Percentiles rank a stretch among this genome's conserved stretches.
phyloP scores from a whole-genome alignment of 1,284 basidiomycete species.

The Tilletia caries region DNA sequence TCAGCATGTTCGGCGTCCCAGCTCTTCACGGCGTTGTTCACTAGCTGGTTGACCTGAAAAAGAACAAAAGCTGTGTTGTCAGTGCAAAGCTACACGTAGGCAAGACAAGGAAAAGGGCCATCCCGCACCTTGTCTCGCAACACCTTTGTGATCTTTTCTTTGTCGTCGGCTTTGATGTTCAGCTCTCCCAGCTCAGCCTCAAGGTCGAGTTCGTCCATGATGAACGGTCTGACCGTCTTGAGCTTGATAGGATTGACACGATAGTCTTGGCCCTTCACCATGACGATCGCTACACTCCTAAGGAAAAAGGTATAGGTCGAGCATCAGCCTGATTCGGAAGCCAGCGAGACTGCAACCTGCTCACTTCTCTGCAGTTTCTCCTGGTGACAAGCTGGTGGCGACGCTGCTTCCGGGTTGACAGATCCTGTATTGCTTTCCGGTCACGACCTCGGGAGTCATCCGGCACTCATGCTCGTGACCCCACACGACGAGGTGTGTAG shows the following conservation, averaged over 20 bases:
- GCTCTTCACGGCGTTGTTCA: conserved; percentile 68
- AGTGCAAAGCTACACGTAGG: neutral
- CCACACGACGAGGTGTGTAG: conserved; percentile 89
- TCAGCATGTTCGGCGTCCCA: conserved; percentile 70
- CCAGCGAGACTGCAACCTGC: conserved; percentile 5
- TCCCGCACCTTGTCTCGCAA: neutral
- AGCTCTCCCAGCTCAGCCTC: conserved; percentile 59
- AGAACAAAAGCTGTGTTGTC: neutral
- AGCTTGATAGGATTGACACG: conserved; percentile 78
- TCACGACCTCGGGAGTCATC: conserved; percentile 81
- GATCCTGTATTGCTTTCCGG: conserved; percentile 86
- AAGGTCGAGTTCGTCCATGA: conserved; percentile 78
- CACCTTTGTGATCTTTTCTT: conserved; percentile 24
- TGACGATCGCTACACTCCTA: conserved; percentile 32
- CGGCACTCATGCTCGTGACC: conserved; percentile 98
- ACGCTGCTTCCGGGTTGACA: conserved; percentile 92
- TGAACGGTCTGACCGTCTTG: conserved; percentile 88
- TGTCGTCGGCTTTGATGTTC: conserved; percentile 26
- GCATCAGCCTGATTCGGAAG: too few relatives aligned
- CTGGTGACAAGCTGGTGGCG: conserved; percentile 68
- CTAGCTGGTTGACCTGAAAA: conserved; percentile 64
- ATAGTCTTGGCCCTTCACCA: conserved; percentile 75
- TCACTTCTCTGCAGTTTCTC: conserved; percentile 40
- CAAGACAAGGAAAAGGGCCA: neutral
- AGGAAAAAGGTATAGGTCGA: conserved; percentile 17